phyloP scores from a whole-genome alignment of 208 protist genomes.

The Crithidia thermophila region DNA sequence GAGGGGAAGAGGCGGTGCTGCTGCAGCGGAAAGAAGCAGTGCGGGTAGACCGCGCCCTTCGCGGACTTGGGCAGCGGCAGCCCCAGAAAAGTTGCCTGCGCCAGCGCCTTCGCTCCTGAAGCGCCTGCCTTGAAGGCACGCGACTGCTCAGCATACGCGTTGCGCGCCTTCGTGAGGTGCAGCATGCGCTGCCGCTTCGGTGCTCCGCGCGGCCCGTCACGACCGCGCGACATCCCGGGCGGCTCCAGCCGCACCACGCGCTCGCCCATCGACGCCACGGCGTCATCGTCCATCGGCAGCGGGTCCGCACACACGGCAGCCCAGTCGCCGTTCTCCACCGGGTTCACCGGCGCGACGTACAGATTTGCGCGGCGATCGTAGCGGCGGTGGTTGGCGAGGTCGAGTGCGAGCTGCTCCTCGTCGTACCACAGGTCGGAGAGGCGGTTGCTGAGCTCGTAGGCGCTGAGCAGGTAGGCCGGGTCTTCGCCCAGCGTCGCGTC shows the following conservation, averaged over 20 bases:
- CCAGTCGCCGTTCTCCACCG: conserved; percentile 16
- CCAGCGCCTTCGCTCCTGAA: neutral
- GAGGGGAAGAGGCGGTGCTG: conserved; percentile 19
- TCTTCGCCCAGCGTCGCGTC: neutral
- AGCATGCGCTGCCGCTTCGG: conserved; percentile 1
- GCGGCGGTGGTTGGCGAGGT: conserved; percentile 17
- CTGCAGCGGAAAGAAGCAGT: conserved; percentile 24
- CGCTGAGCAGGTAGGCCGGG: conserved; percentile 22
- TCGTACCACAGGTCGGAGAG: conserved; percentile 60
- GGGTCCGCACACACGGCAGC: conserved; percentile 23
- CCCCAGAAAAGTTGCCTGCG: neutral
- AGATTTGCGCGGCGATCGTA: conserved; percentile 22
- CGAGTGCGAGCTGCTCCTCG: conserved; percentile 6
- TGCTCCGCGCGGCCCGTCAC: neutral
- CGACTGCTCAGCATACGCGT: neutral
- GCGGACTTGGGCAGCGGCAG: neutral
- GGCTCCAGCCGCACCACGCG: conserved; percentile 15
- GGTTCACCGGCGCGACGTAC: conserved; percentile 25
- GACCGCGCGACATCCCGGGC: neutral
- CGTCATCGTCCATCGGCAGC: neutral
- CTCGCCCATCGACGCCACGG: neutral
- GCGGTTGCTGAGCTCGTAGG: conserved; percentile 50
- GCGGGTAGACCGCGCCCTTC: neutral
- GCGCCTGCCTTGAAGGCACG: neutral
- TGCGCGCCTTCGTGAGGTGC: conserved; percentile 8